Percentiles rank a stretch among this genome's conserved stretches.
Conservation (phyloP, 2,329 filamentous ascomycete species). For the Ophiostoma tasmaniense region DNA sequence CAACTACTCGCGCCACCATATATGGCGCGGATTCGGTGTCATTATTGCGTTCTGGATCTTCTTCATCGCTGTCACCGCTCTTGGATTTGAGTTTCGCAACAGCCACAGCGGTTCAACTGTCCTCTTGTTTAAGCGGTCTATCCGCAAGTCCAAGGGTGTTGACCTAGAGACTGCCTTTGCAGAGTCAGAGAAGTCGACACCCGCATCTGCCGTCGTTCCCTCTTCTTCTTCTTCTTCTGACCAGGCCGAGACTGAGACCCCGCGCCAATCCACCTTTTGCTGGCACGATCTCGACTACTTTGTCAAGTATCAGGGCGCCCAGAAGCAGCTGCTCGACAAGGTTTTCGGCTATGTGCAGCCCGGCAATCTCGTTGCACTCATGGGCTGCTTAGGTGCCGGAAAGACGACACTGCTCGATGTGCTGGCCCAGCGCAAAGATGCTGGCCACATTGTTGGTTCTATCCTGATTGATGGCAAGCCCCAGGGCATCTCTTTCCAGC, state of each 20-base stretch:
- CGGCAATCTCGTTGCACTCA: slow-evolving; percentile 78
- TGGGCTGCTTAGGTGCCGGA: slow-evolving; percentile 85
- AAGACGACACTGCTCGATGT: slow-evolving; percentile 87
- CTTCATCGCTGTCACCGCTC: slow-evolving; percentile 53
- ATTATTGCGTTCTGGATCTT: slow-evolving; percentile 55
- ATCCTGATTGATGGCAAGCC: slow-evolving; percentile 63
- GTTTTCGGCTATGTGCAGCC: slow-evolving; percentile 96
- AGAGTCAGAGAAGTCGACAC: slow-evolving; percentile 56
- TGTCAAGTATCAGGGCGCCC: slow-evolving; percentile 69
- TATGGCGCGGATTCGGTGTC: slow-evolving; percentile 66
- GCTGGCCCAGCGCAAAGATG: slow-evolving; percentile 74
- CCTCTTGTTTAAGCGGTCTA: slow-evolving; percentile 28
- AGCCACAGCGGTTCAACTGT: slow-evolving; percentile 38
- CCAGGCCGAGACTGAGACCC: neutral
- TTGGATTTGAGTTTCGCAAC: slow-evolving; percentile 62
- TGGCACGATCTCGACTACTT: slow-evolving; percentile 77
- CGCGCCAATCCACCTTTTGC: slow-evolving; percentile 46
- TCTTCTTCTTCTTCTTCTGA: neutral
- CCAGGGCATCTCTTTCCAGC: slow-evolving; percentile 76
- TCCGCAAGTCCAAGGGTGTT: neutral
- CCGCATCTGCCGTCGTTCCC: slow-evolving; percentile 40
- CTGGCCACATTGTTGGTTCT: slow-evolving; percentile 80
- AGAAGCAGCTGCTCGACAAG: slow-evolving; percentile 68
- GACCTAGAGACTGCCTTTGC: slow-evolving; percentile 39
- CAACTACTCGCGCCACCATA: slow-evolving; percentile 47